These are phyloP conservation scores for Hanseniaspora nectarophila DNA, from an alignment of 805 yeast species.

Conservation along the genomic window DNA sequence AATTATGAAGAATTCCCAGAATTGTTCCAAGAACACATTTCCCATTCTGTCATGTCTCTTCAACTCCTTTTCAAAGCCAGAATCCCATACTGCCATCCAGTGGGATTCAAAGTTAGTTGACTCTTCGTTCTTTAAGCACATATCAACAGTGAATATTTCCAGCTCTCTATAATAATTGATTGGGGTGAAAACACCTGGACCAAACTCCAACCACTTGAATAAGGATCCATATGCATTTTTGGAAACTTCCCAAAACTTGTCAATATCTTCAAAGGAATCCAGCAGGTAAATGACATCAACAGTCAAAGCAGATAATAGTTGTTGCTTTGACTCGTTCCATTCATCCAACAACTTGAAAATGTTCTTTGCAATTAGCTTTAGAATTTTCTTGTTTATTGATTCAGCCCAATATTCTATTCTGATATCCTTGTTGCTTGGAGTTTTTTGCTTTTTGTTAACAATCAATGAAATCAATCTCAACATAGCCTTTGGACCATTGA, in stretches of 20 bases:
- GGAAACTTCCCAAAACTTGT: slow-evolving; percentile 44
- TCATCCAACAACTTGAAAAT: slow-evolving; percentile 21
- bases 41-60: slow-evolving; percentile 21
- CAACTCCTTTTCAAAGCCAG: slow-evolving; percentile 23
- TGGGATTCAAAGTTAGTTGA: slow-evolving; percentile 15
- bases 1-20: slow-evolving; percentile 27
- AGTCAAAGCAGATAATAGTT: slow-evolving; percentile 30
- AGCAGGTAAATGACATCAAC: slow-evolving; percentile 41
- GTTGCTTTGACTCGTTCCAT: slow-evolving; percentile 25
- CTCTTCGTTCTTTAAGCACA: slow-evolving; percentile 14
- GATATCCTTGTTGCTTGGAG: background rate
- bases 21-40: slow-evolving; percentile 26
- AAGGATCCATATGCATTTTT: slow-evolving; percentile 39
- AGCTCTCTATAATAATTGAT: slow-evolving; percentile 36
- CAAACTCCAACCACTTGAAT: slow-evolving; percentile 37
- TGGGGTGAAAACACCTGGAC: slow-evolving; percentile 40
- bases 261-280: slow-evolving; percentile 33
- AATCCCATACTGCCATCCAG: slow-evolving; percentile 25
- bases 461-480: background rate
- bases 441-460: background rate
- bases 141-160: slow-evolving; percentile 16
- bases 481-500: background rate
- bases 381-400: slow-evolving; percentile 20
- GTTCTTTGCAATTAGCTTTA: slow-evolving; percentile 28
- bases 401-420: slow-evolving; percentile 16